Conservation (phyloP, 2,329 filamentous ascomycete species). For the Periconia sp. region DNA sequence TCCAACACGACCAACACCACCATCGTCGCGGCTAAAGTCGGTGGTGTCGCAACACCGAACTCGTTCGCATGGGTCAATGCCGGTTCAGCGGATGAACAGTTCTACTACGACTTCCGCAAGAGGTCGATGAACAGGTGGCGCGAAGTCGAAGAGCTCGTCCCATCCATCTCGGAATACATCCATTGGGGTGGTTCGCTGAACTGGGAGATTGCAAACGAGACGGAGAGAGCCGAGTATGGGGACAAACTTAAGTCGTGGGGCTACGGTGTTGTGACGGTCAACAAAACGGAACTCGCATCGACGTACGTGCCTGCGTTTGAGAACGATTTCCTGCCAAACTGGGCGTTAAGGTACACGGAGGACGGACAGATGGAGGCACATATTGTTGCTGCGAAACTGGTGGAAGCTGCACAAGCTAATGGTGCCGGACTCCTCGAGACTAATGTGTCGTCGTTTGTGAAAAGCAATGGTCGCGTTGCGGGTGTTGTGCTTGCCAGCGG, state of each 20-base stretch:
- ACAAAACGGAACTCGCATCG: slow-evolving; percentile 3
- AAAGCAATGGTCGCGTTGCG: slow-evolving; percentile 2
- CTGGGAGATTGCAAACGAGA: slow-evolving; percentile 5
- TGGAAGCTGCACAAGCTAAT: slow-evolving; percentile 1
- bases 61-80: slow-evolving; percentile 9
- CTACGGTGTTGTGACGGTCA: slow-evolving; percentile 3
- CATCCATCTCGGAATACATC: slow-evolving; percentile 3
- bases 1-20: slow-evolving; percentile 2
- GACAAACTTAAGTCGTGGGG: slow-evolving; percentile 4
- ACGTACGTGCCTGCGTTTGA: slow-evolving; percentile 2
- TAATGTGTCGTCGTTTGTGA: slow-evolving; percentile 4
- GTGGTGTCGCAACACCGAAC: slow-evolving; percentile 7
- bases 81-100: slow-evolving; percentile 1
- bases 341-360: slow-evolving; percentile 6
- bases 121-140: slow-evolving; percentile 7
- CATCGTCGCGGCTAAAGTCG: slow-evolving; percentile 5
- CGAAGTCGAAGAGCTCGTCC: neutral
- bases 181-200: slow-evolving; percentile 4
- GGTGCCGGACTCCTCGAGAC: slow-evolving; percentile 4
- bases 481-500: slow-evolving; percentile 4
- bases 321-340: slow-evolving; percentile 1
- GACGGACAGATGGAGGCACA: slow-evolving; percentile 9
- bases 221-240: slow-evolving; percentile 1
- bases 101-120: slow-evolving; percentile 7
- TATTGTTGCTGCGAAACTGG: slow-evolving; percentile 5